Base-by-base conservation (phyloP, 2,329 filamentous ascomycete species). In the Cercospora berteroae region DNA sequence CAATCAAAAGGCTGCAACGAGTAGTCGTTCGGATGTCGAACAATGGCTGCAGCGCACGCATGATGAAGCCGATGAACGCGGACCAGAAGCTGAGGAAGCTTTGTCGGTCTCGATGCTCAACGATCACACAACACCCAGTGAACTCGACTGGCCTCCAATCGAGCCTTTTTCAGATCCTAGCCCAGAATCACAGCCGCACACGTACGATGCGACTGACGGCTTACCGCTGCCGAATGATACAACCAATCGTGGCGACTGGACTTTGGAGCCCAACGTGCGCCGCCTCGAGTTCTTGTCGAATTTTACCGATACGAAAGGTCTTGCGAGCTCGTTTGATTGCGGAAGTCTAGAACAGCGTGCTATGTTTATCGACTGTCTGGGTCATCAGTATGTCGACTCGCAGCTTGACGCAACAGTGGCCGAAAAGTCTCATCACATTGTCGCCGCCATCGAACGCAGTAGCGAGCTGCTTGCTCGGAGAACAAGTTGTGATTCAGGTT, bases 291-390 rank as follows among this genome's bases (percentile, higher is more conserved):
- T 62, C 42, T 42, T 62, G 8, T 62, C 42, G 2, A 62, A 62
- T 18, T 62, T 62, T 12, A 62, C 59, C 13, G 59, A 48, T 2
- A 50, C 59, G 16, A 62, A 23, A 16, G 59, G 59, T 3, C 59
- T 62, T 20, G 59, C 42, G 16, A 62, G 59, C 42, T 62, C 59
- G 1, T 62, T 62, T 10, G 59, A 62, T 33, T 62, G 59, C 10
- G 59, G 59, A 18, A 48, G 13, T 20, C 5, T 12, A 18, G 39
- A 48, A 50, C 59, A 62, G 29, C 59, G 59, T 13, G 59, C 23
- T 23, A 62, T 62, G 39, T 62, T 62, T 10, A 42, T 62, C n/a
- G 59, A 62, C 4, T 62, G 59, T 50, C n/a, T 62, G 42, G 25
- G 13, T 1, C 18, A 31, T 16, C 23, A 50, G 16, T 7, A 16